Evolutionary conservation across 116 monocot species (phyloP).

Genomic region (Phalaenopsis hybrid): DNA sequence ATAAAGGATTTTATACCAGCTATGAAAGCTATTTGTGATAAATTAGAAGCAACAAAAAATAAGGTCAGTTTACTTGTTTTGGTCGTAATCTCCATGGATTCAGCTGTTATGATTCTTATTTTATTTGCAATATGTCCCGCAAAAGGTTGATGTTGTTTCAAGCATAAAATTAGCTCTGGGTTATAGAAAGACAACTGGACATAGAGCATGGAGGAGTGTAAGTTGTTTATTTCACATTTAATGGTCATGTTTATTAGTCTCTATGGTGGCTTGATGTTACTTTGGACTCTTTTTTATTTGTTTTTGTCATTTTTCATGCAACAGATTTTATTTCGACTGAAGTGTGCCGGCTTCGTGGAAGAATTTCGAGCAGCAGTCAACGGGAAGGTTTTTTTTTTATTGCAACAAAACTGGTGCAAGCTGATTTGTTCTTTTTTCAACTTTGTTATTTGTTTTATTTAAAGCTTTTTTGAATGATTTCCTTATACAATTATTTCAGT

Average conservation of each 20-base stretch:
- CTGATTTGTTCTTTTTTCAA: neutral
- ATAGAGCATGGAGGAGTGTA: slow-evolving; percentile 94
- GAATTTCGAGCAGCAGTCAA: slow-evolving; percentile 59
- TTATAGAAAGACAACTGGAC: slow-evolving; percentile 52
- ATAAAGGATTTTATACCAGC: slow-evolving; percentile 76
- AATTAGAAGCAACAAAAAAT: slow-evolving; percentile 65
- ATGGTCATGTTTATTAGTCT: neutral
- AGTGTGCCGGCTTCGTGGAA: slow-evolving; percentile 71
- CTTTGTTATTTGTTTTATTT: neutral
- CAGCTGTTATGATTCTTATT: slow-evolving; percentile 14
- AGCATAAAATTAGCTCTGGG: slow-evolving; percentile 67
- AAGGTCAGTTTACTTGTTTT: slow-evolving; percentile 46
- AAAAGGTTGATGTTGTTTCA: slow-evolving; percentile 73
- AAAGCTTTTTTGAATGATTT: neutral
- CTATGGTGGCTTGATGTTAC: neutral
- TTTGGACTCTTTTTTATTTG: neutral
- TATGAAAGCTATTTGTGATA: slow-evolving; percentile 84
- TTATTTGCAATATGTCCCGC: slow-evolving; percentile 14
- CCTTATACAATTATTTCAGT: neutral
- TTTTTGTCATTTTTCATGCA: neutral
- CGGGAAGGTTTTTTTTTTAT: slow-evolving; percentile 27
- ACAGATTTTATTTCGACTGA: slow-evolving; percentile 67
- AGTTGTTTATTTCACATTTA: slow-evolving; percentile 18
- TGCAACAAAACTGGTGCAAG: neutral
- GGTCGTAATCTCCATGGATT: slow-evolving; percentile 5